Evolutionary conservation across 2,329 filamentous ascomycete genomes (phyloP), one percentile per base, ranked within the genome.

Genomic region (Neopestalotiopsis sp.): DNA sequence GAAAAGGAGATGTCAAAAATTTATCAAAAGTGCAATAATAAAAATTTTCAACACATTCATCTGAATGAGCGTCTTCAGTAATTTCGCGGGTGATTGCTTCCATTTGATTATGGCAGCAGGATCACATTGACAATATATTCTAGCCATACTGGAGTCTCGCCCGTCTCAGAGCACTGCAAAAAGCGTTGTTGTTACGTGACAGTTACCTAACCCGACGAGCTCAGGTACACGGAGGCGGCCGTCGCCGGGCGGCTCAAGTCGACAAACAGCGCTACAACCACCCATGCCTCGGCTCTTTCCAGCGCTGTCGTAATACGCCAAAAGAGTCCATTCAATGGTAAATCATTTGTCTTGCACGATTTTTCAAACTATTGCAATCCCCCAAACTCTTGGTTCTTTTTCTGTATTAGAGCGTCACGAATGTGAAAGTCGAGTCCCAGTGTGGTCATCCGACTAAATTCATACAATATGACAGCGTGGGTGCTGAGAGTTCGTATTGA

Each of bases 201-300:
- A 20, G 12, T 62, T 62, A 62, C 59, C 28, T 38, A 38, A 62
- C 59, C 59, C 34, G 59, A 62, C 59, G 59, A 42, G 32, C n/a
- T 24, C 59, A 40, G 32, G 13, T 62, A 17, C 30, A 40, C 59
- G 59, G 59, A 34, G 59, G 28, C 59, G 59, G 59, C 59, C 59
- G 59, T 30, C 59, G 30, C 59, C 59, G 59, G 14, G 6, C 14
- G 34, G 59, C 59, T 34, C 59, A 20, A 34, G 32, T 62, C 59
- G 59, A 30, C 32, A 20, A 38, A 12, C 32, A 62, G 59, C 59
- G 34, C 59, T 17, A 34, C 34, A 30, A 38, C 59, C n/a, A 62
- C 59, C 13, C 32, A 28, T 38, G 59, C 30, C 32, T 62, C 59
- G 32, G 45, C 34, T 17, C 34, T 38, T 9, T 40, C 9, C 28